A percentile compares a stretch with the other conserved stretches of the same genome.
phyloP scores from a whole-genome alignment of 1,284 basidiomycete species.

The Leccinum fallax region DNA sequence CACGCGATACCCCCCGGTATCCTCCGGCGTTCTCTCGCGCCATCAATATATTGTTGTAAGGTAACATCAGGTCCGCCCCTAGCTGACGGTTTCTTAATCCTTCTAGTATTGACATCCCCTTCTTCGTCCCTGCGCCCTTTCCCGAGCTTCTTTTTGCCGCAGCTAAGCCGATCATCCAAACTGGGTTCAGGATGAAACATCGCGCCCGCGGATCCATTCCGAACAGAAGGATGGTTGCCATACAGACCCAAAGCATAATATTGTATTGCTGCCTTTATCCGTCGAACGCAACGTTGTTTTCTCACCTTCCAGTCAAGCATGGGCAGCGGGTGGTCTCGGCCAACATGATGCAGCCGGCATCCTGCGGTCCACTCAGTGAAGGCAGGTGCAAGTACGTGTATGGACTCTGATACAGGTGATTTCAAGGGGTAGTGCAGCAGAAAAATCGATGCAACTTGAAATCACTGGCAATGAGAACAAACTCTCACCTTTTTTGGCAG shows the following conservation, averaged over 20 bases:
- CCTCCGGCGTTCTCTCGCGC: slow-evolving; percentile 17
- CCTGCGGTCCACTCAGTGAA: slow-evolving; percentile 10
- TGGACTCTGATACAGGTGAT: slow-evolving; percentile 8
- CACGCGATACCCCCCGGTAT: slow-evolving; percentile 17
- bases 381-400: slow-evolving; percentile 10
- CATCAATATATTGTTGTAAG: slow-evolving; percentile 14
- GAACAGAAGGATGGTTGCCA: slow-evolving; percentile 21
- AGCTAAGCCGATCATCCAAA: slow-evolving; percentile 27
- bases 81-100: slow-evolving; percentile 13
- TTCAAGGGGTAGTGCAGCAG: slow-evolving; percentile 2
- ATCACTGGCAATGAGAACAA: slow-evolving; percentile 11
- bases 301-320: slow-evolving; percentile 24
- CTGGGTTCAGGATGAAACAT: slow-evolving; percentile 21
- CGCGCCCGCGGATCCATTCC: slow-evolving; percentile 29
- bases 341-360: slow-evolving; percentile 16
- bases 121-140: slow-evolving; percentile 16
- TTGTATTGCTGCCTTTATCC: slow-evolving; percentile 15
- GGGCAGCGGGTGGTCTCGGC: slow-evolving; percentile 19
- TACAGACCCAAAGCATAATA: slow-evolving; percentile 15
- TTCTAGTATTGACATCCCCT: slow-evolving; percentile 12
- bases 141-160: slow-evolving; percentile 26
- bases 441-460: slow-evolving; percentile 20
- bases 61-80: slow-evolving; percentile 4
- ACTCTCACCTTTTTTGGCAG: slow-evolving; percentile 33
- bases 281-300: slow-evolving; percentile 20